Evolutionary conservation across 768 basidiomycete species (phyloP), one percentile per base, ranked within the genome.

Genomic region (Lactarius quietus): DNA sequence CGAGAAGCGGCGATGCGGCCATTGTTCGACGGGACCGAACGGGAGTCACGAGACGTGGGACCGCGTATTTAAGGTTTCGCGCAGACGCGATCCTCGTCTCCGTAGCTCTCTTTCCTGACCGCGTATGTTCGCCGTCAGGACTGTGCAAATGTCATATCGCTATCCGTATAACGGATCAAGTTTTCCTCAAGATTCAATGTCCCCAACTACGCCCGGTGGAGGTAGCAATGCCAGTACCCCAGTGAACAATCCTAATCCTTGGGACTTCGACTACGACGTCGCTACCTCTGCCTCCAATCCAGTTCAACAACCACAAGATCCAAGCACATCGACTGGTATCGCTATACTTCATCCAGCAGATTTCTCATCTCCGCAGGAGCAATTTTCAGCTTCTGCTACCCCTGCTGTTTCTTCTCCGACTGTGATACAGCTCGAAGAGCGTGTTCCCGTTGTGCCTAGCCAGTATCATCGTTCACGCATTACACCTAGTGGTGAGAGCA

Each of bases 361-460:
- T 15, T 68, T 68, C 53, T 66, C 67, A 43, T 26, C 26, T 14
- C 41, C 59, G 17, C 64, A 68, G 23, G 67, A 68, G 59, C 55
- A 60, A 53, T 67, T 55, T 61, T 51, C 63, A 17, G 35, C 53
- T 61, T 55, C 62, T 57, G 52, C 56, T 26, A 23, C 56, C 48
- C 41, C 68, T 26, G 39, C 64, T 31, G 53, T 52, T 52, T 41
- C 54, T 48, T 63, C 68, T 29, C 68, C 68, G 18, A 39, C 63
- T 10, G 63, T 69, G 48, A 69, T 69, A 52, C 69, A 64, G 52
- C 67, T 69, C 39, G 67, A 69, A 59, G 69, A 69, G 57, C 67
- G 69, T 53, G 31, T 68, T 56, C 67, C 69, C 41, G 63, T 66
- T 51, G 58, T 69, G 57, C 62, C 56, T 55, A 68, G 68, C 60